phyloP scores from a whole-genome alignment of 2,329 filamentous ascomycete species.

The Amesomyces nigricolor region DNA sequence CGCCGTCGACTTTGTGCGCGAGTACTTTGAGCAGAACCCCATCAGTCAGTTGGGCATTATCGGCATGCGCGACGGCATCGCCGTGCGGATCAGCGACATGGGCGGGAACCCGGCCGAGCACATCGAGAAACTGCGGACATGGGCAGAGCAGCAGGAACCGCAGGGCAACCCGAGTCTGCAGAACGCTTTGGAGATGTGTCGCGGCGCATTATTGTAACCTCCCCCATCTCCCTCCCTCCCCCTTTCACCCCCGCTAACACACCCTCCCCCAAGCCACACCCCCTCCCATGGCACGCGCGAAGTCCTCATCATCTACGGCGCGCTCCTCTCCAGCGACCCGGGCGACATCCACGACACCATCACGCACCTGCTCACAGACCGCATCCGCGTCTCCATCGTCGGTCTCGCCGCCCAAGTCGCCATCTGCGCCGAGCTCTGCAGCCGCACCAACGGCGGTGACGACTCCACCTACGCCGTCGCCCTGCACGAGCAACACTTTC shows the following conservation, averaged over 20 bases:
- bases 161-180: constrained; percentile 77
- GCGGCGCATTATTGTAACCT: constrained; percentile 76
- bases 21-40: constrained; percentile 98
- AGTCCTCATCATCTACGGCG: constrained; percentile 86
- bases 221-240: neutral
- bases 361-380: constrained; percentile 67
- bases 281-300: constrained; percentile 91
- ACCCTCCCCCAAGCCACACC: constrained; percentile 57
- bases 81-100: constrained; percentile 79
- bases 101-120: constrained; percentile 88
- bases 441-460: constrained; percentile 79
- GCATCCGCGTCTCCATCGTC: constrained; percentile 81
- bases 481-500: constrained; percentile 80
- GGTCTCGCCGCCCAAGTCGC: constrained; percentile 87
- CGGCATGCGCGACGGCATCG: constrained; percentile 88
- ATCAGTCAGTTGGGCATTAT: constrained; percentile 92
- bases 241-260: constrained; percentile 6
- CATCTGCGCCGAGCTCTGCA: constrained; percentile 84
- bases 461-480: constrained; percentile 73
- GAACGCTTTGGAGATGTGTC: constrained; percentile 92
- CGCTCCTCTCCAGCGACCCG: constrained; percentile 83
- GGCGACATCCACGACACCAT: constrained; percentile 95
- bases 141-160: constrained; percentile 60
- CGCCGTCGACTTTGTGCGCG: constrained; percentile 79
- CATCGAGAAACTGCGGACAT: constrained; percentile 64